Conservation (phyloP, 1,284 basidiomycete species). For the Austroboletus olivaceoglutinosus region DNA sequence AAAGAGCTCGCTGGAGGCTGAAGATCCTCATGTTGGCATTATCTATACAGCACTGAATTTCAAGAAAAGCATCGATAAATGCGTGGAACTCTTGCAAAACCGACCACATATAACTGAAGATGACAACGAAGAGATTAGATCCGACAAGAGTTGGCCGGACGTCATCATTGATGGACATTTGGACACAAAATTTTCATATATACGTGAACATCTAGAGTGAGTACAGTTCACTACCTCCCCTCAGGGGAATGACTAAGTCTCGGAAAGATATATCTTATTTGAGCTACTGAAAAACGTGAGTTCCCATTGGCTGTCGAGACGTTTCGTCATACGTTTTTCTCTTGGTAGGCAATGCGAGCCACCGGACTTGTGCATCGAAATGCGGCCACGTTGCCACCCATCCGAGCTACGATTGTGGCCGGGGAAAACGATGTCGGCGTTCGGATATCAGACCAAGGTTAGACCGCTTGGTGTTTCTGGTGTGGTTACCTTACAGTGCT, state of each 20-base stretch:
- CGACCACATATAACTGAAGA: constrained; percentile 48
- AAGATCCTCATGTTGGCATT: constrained; percentile 77
- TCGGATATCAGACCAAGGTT: constrained; percentile 85
- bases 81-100: constrained; percentile 57
- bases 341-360: constrained; percentile 63
- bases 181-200: constrained; percentile 78
- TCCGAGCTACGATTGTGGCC: constrained; percentile 71
- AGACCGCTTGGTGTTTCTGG: neutral
- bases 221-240: constrained; percentile 19
- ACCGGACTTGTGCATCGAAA: constrained; percentile 52
- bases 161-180: constrained; percentile 75
- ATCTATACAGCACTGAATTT: constrained; percentile 79
- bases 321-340: neutral
- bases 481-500: neutral
- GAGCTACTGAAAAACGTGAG: constrained; percentile 84
- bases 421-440: constrained; percentile 71
- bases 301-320: neutral
- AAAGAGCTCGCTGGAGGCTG: constrained; percentile 28
- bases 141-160: constrained; percentile 51
- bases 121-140: constrained; percentile 32
- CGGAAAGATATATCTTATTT: constrained; percentile 77
- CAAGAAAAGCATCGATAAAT: constrained; percentile 68
- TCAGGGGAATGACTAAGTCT: constrained; percentile 2
- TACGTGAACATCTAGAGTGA: constrained; percentile 84
- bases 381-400: constrained; percentile 47